Percentiles rank a stretch among this genome's conserved stretches.
Conservation (phyloP, 2,329 filamentous ascomycete genomes). For the Clarireedia paspali region DNA sequence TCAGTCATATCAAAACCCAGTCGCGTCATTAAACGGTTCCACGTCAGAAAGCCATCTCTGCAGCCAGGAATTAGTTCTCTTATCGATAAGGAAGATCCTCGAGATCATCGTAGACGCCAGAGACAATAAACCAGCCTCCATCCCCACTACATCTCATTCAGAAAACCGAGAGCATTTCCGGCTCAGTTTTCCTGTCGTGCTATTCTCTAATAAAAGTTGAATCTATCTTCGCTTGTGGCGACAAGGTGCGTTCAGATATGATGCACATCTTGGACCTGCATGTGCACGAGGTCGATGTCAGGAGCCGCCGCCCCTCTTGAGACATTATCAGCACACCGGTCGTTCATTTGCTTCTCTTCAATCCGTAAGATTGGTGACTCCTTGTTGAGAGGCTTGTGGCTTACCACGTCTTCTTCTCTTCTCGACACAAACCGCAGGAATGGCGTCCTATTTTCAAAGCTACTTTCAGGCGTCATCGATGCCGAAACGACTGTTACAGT, state of each 20-base stretch:
- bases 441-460: constrained; percentile 30
- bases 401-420: background rate
- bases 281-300: constrained; percentile 22
- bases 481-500: constrained; percentile 83
- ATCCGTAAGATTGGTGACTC: background rate
- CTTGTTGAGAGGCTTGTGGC: constrained; percentile 4
- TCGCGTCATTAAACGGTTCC: background rate
- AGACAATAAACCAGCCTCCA: constrained; percentile 1
- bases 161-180: background rate
- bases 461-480: constrained; percentile 49
- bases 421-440: constrained; percentile 12
- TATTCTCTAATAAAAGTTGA: background rate
- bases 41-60: background rate
- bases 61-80: background rate
- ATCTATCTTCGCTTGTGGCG: background rate
- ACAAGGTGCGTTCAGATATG: constrained; percentile 5
- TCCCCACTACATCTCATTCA: background rate
- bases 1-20: background rate
- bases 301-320: constrained; percentile 18
- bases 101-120: background rate
- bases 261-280: constrained; percentile 4
- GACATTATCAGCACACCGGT: constrained; percentile 8
- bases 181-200: background rate
- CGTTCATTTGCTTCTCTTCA: background rate
- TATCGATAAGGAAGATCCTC: constrained; percentile 7